Evolutionary conservation across 2,329 filamentous ascomycete species (phyloP).

Genomic region (Exophiala viscosa): DNA sequence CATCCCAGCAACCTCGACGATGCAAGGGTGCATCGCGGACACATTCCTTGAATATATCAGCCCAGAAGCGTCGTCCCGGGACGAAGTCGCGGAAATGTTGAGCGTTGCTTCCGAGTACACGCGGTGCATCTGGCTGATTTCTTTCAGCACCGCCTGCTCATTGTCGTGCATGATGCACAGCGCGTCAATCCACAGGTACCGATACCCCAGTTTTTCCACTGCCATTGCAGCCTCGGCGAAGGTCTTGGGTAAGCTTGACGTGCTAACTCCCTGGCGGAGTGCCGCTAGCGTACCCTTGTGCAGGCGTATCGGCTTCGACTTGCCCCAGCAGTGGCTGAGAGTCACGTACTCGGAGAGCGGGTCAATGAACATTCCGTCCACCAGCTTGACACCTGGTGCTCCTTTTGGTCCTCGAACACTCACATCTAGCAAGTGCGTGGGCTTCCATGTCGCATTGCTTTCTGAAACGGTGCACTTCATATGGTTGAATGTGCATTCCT

Average conservation of each 20-base stretch:
- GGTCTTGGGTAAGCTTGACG: conserved; percentile 26
- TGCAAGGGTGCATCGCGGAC: conserved; percentile 24
- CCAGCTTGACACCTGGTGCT: conserved; percentile 24
- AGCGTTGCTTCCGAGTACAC: conserved; percentile 27
- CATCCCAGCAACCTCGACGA: conserved; percentile 23
- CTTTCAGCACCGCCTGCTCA: conserved; percentile 23
- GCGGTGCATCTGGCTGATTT: conserved; percentile 26
- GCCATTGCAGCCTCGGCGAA: conserved; percentile 27
- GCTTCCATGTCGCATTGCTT: conserved; percentile 23
- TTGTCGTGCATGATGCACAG: conserved; percentile 30
- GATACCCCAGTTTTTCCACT: conserved; percentile 24
- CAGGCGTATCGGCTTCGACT: conserved; percentile 23
- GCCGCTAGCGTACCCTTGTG: conserved; percentile 27
- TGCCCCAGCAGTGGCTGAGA: conserved; percentile 29
- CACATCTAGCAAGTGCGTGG: conserved; percentile 28
- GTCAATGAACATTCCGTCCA: conserved; percentile 28
- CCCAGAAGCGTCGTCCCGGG: conserved; percentile 24
- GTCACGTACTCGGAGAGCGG: conserved; percentile 27
- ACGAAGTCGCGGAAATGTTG: conserved; percentile 27
- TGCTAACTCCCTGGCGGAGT: conserved; percentile 26
- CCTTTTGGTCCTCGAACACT: conserved; percentile 23
- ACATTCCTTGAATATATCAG: conserved; percentile 27
- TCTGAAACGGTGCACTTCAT: conserved; percentile 29
- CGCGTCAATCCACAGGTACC: conserved; percentile 30
- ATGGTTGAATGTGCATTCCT: conserved; percentile 29